phyloP scores from a whole-genome alignment of 495 filamentous ascomycete species.

The Durotheca rogersii region DNA sequence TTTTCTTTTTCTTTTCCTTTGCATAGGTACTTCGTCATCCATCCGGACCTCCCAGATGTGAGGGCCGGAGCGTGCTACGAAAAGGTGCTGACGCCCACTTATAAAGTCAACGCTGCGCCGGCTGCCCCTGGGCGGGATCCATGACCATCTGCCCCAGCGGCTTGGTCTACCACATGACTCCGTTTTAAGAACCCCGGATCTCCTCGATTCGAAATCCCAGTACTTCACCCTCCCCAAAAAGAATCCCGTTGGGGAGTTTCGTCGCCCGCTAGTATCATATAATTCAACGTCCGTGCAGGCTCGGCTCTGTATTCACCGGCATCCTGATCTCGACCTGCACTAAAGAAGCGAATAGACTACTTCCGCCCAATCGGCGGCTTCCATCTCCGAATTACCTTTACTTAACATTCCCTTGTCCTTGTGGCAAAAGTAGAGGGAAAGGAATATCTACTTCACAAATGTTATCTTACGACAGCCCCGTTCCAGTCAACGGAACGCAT shows the following conservation, averaged over 20 bases:
- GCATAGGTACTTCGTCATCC: constrained; percentile 29
- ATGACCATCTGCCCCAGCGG: constrained; percentile 14
- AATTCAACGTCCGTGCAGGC: constrained; percentile 6
- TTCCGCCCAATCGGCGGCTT: neutral
- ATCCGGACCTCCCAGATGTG: constrained; percentile 3
- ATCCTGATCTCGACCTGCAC: constrained; percentile 4
- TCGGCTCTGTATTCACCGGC: constrained; percentile 9
- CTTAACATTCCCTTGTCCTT: neutral
- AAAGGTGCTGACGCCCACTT: constrained; percentile 27
- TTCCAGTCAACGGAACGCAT: constrained; percentile 41
- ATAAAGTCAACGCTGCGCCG: constrained; percentile 30
- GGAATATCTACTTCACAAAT: constrained; percentile 25
- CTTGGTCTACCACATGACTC: constrained; percentile 29
- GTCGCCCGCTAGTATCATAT: constrained; percentile 2
- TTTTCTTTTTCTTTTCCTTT: no score
- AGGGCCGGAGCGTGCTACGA: constrained; percentile 5
- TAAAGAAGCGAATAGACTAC: constrained; percentile 1
- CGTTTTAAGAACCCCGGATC: constrained; percentile 31
- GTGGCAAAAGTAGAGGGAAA: neutral
- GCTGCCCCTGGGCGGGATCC: constrained; percentile 21
- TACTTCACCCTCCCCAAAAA: constrained; percentile 11
- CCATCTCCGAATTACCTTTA: neutral
- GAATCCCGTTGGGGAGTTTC: constrained; percentile 11
- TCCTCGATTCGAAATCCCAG: constrained; percentile 24
- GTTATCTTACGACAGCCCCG: constrained; percentile 46